These are phyloP conservation scores for Nicotiana obtusifolia DNA, from an alignment of 257 asterid genomes.

Conservation along the genomic window DNA sequence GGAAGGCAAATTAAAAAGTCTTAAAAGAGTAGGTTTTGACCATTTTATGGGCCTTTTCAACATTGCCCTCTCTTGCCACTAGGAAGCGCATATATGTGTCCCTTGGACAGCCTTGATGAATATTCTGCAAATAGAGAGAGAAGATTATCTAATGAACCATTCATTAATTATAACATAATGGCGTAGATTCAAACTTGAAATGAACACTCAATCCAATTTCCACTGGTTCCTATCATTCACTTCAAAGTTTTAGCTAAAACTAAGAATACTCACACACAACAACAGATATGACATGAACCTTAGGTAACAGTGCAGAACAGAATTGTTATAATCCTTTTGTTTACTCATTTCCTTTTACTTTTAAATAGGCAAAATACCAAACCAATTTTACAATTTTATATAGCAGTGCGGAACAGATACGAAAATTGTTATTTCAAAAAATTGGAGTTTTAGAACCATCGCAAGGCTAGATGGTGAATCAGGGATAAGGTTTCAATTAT, in stretches of 20 bases:
- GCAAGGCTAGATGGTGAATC: neutral
- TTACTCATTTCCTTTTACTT: neutral
- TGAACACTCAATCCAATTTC: neutral
- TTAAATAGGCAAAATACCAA: neutral
- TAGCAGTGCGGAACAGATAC: neutral
- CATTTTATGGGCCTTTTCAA: constrained; percentile 61
- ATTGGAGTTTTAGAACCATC: neutral
- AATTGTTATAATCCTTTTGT: no score
- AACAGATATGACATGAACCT: neutral
- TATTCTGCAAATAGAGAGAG: constrained; percentile 36
- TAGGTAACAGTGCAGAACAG: neutral
- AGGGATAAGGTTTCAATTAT: neutral
- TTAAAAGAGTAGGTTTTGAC: constrained; percentile 22
- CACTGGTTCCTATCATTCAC: neutral
- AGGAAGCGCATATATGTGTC: constrained; percentile 56
- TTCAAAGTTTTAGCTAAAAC: neutral
- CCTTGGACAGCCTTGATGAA: constrained; percentile 61
- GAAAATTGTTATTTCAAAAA: neutral
- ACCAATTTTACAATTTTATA: neutral
- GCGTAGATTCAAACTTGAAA: neutral
- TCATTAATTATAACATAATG: neutral
- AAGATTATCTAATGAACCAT: neutral
- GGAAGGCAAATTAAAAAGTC: neutral
- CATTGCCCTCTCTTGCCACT: constrained; percentile 67
- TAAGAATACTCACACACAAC: neutral